Conservation (phyloP, 768 basidiomycete genomes). For the Leucocoprinus birnbaumii region DNA sequence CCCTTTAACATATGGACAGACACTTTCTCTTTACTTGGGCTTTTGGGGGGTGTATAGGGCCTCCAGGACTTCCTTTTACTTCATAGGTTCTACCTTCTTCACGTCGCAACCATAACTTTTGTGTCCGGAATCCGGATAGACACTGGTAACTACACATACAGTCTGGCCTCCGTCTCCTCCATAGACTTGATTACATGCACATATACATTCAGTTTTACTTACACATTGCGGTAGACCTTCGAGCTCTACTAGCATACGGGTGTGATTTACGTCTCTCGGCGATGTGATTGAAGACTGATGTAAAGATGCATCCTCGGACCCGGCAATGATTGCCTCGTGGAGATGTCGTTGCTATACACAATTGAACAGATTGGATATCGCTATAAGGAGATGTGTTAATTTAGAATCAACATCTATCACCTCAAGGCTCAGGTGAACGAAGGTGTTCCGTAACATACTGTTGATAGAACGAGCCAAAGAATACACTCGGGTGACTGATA, state of each 20-base stretch:
- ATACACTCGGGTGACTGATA: no score
- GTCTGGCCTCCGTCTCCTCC: no score
- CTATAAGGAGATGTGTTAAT: background rate
- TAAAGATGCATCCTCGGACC: background rate
- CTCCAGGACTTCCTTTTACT: background rate
- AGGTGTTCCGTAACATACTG: background rate
- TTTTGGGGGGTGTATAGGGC: constrained; percentile 5
- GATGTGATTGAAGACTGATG: background rate
- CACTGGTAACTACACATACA: no score
- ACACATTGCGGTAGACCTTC: no score
- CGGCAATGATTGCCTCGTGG: background rate
- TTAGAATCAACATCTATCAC: background rate
- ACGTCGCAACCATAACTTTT: no score
- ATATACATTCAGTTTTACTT: no score
- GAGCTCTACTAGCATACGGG: no score
- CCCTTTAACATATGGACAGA: background rate
- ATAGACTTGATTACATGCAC: no score
- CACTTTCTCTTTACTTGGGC: constrained; percentile 3
- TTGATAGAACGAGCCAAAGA: no score
- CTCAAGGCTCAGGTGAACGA: background rate
- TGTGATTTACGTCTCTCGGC: background rate
- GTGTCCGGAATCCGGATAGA: no score
- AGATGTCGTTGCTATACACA: background rate
- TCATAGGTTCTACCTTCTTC: background rate
- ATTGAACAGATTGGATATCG: background rate